A percentile compares a stretch with the other conserved stretches of the same genome.
Conservation (phyloP, 202 grass and related monocot species). For the Bolboschoenoplectus hybrid region DNA sequence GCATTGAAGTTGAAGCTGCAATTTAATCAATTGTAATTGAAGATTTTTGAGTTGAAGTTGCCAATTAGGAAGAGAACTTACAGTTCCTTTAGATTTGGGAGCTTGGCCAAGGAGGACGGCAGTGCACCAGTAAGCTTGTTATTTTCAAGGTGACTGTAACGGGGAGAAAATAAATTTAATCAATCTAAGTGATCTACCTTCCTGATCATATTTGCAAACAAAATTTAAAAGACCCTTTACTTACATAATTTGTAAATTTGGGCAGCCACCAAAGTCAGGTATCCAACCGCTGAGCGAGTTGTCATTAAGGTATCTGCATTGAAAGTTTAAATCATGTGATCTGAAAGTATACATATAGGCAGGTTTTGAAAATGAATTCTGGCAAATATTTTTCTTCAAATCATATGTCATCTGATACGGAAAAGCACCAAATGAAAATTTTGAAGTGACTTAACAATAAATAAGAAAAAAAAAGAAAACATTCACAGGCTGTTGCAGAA, state of each 20-base stretch:
- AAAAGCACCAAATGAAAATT: constrained; percentile 24
- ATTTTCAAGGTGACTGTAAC: constrained; percentile 89
- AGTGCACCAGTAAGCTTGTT: constrained; percentile 73
- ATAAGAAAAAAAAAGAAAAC: background rate
- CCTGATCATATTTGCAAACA: background rate
- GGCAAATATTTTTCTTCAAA: background rate
- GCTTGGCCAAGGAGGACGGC: constrained; percentile 62
- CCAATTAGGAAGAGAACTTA: constrained; percentile 49
- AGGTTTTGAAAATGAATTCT: background rate
- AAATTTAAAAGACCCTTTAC: constrained; percentile 38
- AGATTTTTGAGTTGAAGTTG: background rate
- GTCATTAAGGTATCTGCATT: constrained; percentile 68
- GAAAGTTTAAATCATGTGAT: constrained; percentile 21
- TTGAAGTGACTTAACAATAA: background rate
- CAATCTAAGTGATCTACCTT: constrained; percentile 27
- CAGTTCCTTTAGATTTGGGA: constrained; percentile 85
- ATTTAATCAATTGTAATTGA: background rate
- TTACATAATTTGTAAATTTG: constrained; percentile 82
- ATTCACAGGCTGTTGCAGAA: background rate
- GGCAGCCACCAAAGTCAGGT: constrained; percentile 82
- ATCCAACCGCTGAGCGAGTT: constrained; percentile 76
- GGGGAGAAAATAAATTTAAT: constrained; percentile 32
- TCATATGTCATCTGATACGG: background rate
- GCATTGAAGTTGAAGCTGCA: too few species aligned
- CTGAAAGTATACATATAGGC: background rate